Evolutionary conservation across 768 basidiomycete genomes (phyloP).

Genomic region (Agaricus sinodeliciosus): DNA sequence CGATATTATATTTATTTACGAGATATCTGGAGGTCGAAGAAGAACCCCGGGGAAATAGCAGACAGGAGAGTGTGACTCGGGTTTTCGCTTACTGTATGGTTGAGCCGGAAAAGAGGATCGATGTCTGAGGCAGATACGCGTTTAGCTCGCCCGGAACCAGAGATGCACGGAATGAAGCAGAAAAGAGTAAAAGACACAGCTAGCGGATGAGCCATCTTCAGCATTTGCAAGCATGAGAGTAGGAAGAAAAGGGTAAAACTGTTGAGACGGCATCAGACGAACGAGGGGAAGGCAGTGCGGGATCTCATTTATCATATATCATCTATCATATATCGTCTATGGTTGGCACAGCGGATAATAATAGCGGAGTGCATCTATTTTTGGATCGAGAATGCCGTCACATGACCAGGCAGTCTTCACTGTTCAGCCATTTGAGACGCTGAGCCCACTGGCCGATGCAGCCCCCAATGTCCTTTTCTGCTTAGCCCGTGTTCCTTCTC

Average conservation of each 20-base stretch:
- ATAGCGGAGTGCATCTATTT: too few relatives aligned
- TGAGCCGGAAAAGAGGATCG: neutral
- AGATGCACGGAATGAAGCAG: neutral
- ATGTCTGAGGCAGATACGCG: neutral
- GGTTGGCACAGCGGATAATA: too few relatives aligned
- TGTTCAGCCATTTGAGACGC: too few relatives aligned
- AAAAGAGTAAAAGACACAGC: neutral
- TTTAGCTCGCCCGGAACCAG: conserved; percentile 2
- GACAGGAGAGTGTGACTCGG: neutral
- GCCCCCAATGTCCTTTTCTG: too few relatives aligned
- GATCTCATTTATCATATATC: too few relatives aligned
- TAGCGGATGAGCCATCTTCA: neutral
- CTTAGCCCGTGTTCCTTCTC: neutral
- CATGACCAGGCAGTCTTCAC: neutral
- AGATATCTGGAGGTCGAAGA: neutral
- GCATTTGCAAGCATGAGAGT: neutral
- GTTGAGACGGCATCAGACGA: conserved; percentile 2
- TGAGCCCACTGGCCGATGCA: too few relatives aligned
- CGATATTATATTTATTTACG: neutral
- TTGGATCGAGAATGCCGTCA: neutral
- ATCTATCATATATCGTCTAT: too few relatives aligned
- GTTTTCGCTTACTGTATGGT: neutral
- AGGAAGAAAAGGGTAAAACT: neutral
- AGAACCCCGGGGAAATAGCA: neutral
- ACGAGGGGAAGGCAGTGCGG: too few relatives aligned